phyloP scores from a whole-genome alignment of 257 asterid genomes.

The Capsicum chinense region DNA sequence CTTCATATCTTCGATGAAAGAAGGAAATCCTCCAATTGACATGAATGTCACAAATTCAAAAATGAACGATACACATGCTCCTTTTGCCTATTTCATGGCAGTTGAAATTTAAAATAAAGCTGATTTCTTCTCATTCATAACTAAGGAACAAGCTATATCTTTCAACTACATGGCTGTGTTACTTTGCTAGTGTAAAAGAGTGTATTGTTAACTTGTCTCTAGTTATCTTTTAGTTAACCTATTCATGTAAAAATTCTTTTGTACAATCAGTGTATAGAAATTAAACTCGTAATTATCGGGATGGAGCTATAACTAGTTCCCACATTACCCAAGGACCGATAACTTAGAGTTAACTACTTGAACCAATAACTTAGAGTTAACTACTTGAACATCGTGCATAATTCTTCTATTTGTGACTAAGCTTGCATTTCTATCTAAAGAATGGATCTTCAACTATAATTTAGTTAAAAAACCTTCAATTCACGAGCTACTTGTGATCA shows the following conservation, averaged over 20 bases:
- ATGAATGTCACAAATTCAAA: constrained; percentile 93
- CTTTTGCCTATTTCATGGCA: constrained; percentile 72
- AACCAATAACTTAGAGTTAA: background rate
- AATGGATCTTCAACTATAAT: background rate
- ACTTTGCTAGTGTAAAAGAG: background rate
- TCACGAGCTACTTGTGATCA: background rate
- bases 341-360: background rate
- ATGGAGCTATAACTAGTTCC: constrained; percentile 92
- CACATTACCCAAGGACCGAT: constrained; percentile 43
- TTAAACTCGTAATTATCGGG: constrained; percentile 51
- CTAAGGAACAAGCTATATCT: background rate
- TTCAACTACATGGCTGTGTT: background rate
- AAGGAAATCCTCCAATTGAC: constrained; percentile 99
- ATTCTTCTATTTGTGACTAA: background rate
- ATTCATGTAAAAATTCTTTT: too few species aligned
- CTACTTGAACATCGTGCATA: background rate
- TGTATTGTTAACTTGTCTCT: too few species aligned
- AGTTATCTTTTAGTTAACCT: background rate
- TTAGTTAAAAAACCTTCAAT: background rate
- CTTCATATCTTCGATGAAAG: constrained; percentile 99
- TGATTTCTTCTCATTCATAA: background rate
- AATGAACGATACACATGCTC: constrained; percentile 94
- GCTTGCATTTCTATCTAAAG: background rate
- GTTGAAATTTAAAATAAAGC: background rate
- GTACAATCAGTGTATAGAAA: too few species aligned